Conservation (phyloP, 192 early-diverging fungal genomes). For the Coemansia sp. region DNA sequence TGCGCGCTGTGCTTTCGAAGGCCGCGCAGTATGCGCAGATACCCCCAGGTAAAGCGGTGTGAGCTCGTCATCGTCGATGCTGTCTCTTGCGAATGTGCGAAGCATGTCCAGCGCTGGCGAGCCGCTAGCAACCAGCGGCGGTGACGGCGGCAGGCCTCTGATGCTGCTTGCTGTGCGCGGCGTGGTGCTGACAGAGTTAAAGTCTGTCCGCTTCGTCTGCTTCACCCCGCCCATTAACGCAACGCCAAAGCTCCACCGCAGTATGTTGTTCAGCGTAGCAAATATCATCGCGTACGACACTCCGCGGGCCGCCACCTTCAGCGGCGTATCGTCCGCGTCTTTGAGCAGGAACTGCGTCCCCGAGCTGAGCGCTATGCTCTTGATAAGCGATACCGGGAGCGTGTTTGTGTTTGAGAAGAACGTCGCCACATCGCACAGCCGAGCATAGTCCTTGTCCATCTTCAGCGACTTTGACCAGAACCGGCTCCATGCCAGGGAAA, state of each 20-base stretch:
- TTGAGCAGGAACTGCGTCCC: constrained; percentile 50
- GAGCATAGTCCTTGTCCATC: constrained; percentile 57
- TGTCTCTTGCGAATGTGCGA: neutral
- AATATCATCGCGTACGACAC: constrained; percentile 79
- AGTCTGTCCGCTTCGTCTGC: constrained; percentile 19
- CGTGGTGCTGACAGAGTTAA: constrained; percentile 37
- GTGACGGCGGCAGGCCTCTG: constrained; percentile 5
- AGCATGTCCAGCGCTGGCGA: constrained; percentile 4
- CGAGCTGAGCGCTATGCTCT: constrained; percentile 57
- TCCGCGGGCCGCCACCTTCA: constrained; percentile 58
- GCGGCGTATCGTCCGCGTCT: constrained; percentile 44
- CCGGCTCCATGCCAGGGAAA: constrained; percentile 47
- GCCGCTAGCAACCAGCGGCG: neutral
- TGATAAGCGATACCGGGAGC: constrained; percentile 68
- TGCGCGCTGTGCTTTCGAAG: neutral
- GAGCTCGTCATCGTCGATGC: constrained; percentile 20
- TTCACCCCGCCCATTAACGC: constrained; percentile 56
- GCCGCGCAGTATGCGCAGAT: constrained; percentile 9
- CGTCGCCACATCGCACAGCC: constrained; percentile 63
- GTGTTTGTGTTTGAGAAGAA: constrained; percentile 76
- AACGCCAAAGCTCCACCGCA: constrained; percentile 78
- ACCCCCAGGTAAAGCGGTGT: constrained; percentile 37
- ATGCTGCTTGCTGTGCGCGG: constrained; percentile 14
- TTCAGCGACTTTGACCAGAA: constrained; percentile 36
- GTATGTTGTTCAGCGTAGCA: constrained; percentile 73